A percentile compares a stretch with the other conserved stretches of the same genome.
Conservation (phyloP, 768 basidiomycete genomes). For the Pleurotus tuber-regium region DNA sequence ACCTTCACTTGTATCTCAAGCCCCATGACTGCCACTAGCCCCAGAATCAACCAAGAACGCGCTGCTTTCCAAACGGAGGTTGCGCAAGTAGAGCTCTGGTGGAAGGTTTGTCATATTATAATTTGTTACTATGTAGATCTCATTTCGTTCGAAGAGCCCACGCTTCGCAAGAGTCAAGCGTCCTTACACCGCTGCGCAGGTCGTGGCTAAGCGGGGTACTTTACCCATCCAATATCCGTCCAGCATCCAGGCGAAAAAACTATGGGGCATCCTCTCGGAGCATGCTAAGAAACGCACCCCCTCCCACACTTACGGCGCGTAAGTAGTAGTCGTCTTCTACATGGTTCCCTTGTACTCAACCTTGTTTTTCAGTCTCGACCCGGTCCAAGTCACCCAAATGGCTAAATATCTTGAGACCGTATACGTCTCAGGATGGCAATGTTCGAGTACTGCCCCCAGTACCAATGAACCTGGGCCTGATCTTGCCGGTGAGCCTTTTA, state of each 20-base stretch:
- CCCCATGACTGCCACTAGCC: no score
- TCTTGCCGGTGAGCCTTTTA: constrained; percentile 73
- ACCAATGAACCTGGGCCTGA: constrained; percentile 98
- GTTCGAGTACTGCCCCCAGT: constrained; percentile 89
- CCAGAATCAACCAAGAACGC: constrained; percentile 63
- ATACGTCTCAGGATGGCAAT: constrained; percentile 97
- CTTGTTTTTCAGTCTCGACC: constrained; percentile 74
- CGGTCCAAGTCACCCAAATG: constrained; percentile 99
- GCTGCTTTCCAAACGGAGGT: constrained; percentile 78
- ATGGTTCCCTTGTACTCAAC: background rate
- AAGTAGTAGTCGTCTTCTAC: constrained; percentile 43
- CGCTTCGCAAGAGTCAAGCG: constrained; percentile 87
- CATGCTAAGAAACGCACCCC: constrained; percentile 78
- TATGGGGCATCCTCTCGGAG: constrained; percentile 69
- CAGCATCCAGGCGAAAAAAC: constrained; percentile 81
- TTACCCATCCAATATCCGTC: constrained; percentile 86
- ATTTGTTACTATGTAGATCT: no score
- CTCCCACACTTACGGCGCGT: constrained; percentile 98
- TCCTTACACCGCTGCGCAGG: constrained; percentile 90
- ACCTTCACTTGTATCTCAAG: constrained; percentile 15
- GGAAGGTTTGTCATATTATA: constrained; percentile 85
- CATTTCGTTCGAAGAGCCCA: constrained; percentile 52
- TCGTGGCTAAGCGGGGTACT: constrained; percentile 92
- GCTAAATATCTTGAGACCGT: constrained; percentile 97
- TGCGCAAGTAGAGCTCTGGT: constrained; percentile 85